phyloP scores from a whole-genome alignment of 2,329 filamentous ascomycete species.

The Colletotrichum somersetense region DNA sequence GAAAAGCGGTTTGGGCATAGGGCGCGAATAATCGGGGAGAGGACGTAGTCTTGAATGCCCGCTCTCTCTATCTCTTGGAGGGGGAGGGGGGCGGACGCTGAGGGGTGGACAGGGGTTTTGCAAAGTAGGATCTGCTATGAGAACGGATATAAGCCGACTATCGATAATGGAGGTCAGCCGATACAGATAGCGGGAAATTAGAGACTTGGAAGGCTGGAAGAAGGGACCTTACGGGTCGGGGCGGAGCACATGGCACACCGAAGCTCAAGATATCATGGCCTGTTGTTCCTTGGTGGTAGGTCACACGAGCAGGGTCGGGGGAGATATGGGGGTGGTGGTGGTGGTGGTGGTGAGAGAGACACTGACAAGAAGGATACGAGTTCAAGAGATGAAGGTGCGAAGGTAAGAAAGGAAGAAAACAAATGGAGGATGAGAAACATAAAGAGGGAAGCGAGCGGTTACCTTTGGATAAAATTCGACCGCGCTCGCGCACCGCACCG shows the following conservation, averaged over 20 bases:
- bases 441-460: neutral
- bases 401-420: neutral
- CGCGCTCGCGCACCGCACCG: constrained; percentile 24
- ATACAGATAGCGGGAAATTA: constrained; percentile 38
- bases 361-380: constrained; percentile 13
- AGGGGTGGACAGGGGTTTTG: constrained; percentile 28
- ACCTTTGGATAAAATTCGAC: neutral
- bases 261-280: constrained; percentile 38
- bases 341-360: neutral
- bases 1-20: constrained; percentile 26
- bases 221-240: constrained; percentile 34
- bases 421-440: constrained; percentile 16
- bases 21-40: constrained; percentile 19
- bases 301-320: constrained; percentile 33
- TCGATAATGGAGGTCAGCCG: constrained; percentile 40
- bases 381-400: neutral
- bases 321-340: neutral
- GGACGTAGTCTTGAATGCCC: constrained; percentile 14
- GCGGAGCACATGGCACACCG: constrained; percentile 40
- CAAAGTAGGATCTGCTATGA: constrained; percentile 33
- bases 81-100: constrained; percentile 16
- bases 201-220: constrained; percentile 35
- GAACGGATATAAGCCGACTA: constrained; percentile 38
- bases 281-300: constrained; percentile 17
- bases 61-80: constrained; percentile 17